These are phyloP conservation scores for Arthrobotrys conoides DNA, from an alignment of 2,329 filamentous ascomycete genomes.

Conservation along the genomic window DNA sequence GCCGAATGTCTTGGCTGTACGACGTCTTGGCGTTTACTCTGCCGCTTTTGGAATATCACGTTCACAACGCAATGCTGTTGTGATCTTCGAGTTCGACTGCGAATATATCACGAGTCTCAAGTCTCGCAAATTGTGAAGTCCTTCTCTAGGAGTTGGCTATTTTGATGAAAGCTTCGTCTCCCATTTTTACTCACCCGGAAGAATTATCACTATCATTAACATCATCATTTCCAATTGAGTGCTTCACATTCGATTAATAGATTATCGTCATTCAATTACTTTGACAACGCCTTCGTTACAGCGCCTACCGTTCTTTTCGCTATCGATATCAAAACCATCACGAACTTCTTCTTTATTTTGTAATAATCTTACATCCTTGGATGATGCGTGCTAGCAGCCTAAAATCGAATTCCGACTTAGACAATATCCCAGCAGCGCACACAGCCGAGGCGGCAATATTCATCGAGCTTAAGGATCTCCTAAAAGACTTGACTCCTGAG, in stretches of 20 bases:
- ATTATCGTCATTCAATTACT: not conserved
- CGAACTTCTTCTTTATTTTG: not conserved
- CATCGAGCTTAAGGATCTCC: not conserved
- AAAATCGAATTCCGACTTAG: not conserved
- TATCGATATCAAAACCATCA: not conserved
- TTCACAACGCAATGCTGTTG: slow-evolving; percentile 1
- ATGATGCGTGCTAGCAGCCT: not conserved
- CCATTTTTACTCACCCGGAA: too few species aligned
- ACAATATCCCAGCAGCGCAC: not conserved
- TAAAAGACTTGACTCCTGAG: not conserved
- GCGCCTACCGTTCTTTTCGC: not conserved
- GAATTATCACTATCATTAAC: not conserved
- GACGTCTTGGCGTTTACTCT: slow-evolving; percentile 46
- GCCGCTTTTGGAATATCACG: slow-evolving; percentile 16
- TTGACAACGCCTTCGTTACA: not conserved
- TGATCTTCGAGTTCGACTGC: not conserved
- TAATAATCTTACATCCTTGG: not conserved
- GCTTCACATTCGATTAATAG: not conserved
- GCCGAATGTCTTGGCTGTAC: slow-evolving; percentile 30
- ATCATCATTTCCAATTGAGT: not conserved
- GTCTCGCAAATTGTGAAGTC: not conserved
- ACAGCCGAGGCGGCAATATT: not conserved
- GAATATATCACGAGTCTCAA: too few species aligned
- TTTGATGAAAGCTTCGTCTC: too few species aligned
- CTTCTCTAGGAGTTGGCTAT: not conserved